Percentiles rank a stretch among this genome's conserved stretches.
These are phyloP conservation scores for Oenanthe javanica DNA, from an alignment of 140 eudicot species.

Conservation along the genomic window DNA sequence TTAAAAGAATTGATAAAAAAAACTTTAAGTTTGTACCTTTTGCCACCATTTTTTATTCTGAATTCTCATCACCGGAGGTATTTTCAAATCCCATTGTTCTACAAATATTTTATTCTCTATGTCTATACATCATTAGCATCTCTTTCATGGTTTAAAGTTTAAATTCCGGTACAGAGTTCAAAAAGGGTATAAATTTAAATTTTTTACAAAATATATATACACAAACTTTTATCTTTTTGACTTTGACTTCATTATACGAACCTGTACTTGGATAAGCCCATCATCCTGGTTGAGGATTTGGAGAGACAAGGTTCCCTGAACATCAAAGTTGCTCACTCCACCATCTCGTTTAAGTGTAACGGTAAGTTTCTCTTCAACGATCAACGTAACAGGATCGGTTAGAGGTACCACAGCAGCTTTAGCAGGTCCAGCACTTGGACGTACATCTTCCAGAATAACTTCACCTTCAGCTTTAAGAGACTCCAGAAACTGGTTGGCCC, in stretches of 20 bases:
- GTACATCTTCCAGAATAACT: constrained; percentile 84
- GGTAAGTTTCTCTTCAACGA: constrained; percentile 83
- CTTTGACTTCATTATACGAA: constrained; percentile 14
- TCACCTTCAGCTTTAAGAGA: constrained; percentile 99
- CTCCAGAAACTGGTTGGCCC: constrained; percentile 83
- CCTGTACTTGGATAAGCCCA: constrained; percentile 97
- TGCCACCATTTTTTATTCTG: neutral
- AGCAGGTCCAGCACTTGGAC: constrained; percentile 56
- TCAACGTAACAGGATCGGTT: constrained; percentile 84
- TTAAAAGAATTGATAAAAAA: neutral
- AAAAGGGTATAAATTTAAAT: neutral
- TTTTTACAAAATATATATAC: too few species aligned
- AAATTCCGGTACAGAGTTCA: neutral
- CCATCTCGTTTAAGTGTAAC: constrained; percentile 89
- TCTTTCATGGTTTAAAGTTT: neutral
- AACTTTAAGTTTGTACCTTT: neutral
- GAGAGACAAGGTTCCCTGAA: constrained; percentile 88
- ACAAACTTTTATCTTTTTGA: too few species aligned
- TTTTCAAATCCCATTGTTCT: neutral
- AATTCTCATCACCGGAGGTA: neutral
- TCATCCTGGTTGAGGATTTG: constrained; percentile 91
- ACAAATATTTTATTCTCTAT: too few species aligned
- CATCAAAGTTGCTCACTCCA: constrained; percentile 80
- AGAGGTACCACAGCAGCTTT: constrained; percentile 71
- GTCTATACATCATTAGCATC: neutral